Evolutionary conservation across 805 yeast genomes (phyloP).

Genomic region (Pichia gijzeniarum): DNA sequence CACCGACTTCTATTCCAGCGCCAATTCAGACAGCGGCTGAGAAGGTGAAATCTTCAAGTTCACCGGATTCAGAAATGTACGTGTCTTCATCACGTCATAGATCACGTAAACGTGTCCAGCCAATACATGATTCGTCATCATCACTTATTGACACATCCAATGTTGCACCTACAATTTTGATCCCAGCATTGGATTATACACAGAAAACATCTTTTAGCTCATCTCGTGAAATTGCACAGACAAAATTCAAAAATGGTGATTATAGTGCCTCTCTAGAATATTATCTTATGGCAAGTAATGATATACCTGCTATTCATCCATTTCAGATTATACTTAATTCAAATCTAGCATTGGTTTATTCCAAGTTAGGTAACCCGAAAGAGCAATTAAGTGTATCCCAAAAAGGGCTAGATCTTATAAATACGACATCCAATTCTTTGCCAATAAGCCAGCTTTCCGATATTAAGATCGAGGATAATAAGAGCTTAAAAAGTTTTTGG

Average conservation of each 20-base stretch:
- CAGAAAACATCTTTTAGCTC: conserved; percentile 36
- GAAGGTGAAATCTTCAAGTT: neutral
- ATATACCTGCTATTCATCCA: conserved; percentile 60
- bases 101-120: neutral
- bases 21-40: neutral
- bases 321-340: conserved; percentile 63
- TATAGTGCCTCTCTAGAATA: conserved; percentile 56
- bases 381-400: conserved; percentile 41
- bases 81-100: conserved; percentile 17
- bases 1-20: neutral
- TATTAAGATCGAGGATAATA: conserved; percentile 40
- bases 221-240: conserved; percentile 50
- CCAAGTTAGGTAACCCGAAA: conserved; percentile 66
- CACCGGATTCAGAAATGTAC: conserved; percentile 16
- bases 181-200: conserved; percentile 17
- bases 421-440: conserved; percentile 22
- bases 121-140: neutral
- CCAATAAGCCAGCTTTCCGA: conserved; percentile 9
- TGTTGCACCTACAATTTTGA: conserved; percentile 14
- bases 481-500: conserved; percentile 64
- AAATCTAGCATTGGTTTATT: conserved; percentile 61
- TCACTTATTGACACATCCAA: neutral
- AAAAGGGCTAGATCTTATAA: conserved; percentile 39
- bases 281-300: conserved; percentile 43
- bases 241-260: conserved; percentile 75